Conservation (phyloP, 352 stramenopile species). For the Peronospora farinosa region DNA sequence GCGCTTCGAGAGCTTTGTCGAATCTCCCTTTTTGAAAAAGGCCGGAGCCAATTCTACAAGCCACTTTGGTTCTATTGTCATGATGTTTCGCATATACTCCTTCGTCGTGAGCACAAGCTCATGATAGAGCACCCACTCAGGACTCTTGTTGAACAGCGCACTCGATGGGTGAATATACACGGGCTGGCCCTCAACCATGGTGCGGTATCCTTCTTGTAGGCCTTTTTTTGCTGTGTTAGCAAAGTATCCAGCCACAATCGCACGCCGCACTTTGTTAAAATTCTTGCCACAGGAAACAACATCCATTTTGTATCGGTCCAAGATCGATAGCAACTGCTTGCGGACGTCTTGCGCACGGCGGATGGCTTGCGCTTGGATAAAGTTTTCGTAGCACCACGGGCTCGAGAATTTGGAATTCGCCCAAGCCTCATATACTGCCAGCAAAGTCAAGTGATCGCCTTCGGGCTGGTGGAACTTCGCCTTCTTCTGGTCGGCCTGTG, state of each 20-base stretch:
- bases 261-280: conserved; percentile 96
- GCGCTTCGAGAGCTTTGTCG: conserved; percentile 95
- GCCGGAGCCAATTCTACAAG: conserved; percentile 95
- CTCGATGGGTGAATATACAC: conserved; percentile 99
- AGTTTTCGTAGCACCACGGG: conserved; percentile 99
- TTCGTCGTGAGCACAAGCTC: conserved; percentile 93
- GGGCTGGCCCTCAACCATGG: conserved; percentile 96
- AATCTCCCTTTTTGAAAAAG: conserved; percentile 96
- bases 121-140: conserved; percentile 98
- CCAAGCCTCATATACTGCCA: conserved; percentile 98
- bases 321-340: conserved; percentile 98
- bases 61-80: conserved; percentile 99
- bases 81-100: conserved; percentile 99
- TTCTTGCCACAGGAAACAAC: conserved; percentile 94
- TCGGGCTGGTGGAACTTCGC: conserved; percentile 98
- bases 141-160: conserved; percentile 98
- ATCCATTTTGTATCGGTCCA: conserved; percentile 98
- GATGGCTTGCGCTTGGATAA: conserved; percentile 96
- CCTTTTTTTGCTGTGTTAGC: conserved; percentile 99
- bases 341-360: conserved; percentile 95
- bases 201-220: conserved; percentile 97
- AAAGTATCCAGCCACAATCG: conserved; percentile 98
- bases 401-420: conserved; percentile 96
- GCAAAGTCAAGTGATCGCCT: conserved; percentile 97
- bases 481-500: conserved; percentile 98